Evolutionary conservation across 306 rosid genomes (phyloP).

Genomic region (Malus sylvestris): DNA sequence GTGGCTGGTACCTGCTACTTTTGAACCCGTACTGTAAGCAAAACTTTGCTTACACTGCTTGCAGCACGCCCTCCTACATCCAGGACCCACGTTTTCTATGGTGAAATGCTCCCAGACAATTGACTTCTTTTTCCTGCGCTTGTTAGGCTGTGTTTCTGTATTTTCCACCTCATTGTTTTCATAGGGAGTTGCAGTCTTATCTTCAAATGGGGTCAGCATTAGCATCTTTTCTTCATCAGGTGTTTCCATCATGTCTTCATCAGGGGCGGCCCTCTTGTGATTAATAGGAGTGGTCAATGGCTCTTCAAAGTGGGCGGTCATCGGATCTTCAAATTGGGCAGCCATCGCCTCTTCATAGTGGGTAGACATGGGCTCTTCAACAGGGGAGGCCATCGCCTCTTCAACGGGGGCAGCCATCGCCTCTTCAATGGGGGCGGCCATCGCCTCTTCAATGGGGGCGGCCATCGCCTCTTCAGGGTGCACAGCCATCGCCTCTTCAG

Average conservation of each 20-base stretch:
- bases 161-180: conserved; percentile 34
- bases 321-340: conserved; percentile 37
- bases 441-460: background rate
- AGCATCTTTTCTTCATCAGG: conserved; percentile 23
- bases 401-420: background rate
- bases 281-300: conserved; percentile 16
- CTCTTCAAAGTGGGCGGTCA: conserved; percentile 10
- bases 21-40: conserved; percentile 92
- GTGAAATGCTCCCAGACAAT: conserved; percentile 95
- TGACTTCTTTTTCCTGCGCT: conserved; percentile 87
- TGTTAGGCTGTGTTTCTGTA: conserved; percentile 67
- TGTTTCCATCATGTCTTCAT: conserved; percentile 36
- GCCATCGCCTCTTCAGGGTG: background rate
- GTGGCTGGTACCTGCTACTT: conserved; percentile 97
- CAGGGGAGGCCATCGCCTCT: background rate
- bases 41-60: conserved; percentile 91
- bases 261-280: conserved; percentile 38
- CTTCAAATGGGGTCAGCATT: conserved; percentile 6
- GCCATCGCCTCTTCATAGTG: conserved; percentile 9
- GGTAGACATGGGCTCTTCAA: background rate
- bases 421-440: conserved; percentile 17
- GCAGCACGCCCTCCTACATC: conserved; percentile 88
- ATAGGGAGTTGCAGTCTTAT: conserved; percentile 11
- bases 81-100: conserved; percentile 73
- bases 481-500: background rate